phyloP scores from a whole-genome alignment of 179 eudicot species.

The Monotropa hypopitys region DNA sequence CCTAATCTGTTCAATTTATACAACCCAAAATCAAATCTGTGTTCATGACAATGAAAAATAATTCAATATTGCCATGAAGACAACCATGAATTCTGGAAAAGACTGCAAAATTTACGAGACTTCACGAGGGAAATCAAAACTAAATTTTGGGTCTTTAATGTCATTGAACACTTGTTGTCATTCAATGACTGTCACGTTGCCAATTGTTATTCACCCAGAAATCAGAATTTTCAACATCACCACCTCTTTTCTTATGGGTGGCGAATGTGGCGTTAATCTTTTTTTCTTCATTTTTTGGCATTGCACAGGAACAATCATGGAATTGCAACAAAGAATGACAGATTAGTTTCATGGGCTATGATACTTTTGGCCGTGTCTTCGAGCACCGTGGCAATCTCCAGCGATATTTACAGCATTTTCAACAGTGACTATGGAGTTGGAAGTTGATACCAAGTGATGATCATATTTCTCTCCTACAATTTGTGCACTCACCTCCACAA shows the following conservation, averaged over 20 bases:
- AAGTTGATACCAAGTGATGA: not conserved
- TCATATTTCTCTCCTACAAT: not conserved
- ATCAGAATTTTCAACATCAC: no score
- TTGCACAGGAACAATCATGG: slow-evolving; percentile 46
- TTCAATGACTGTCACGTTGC: no score
- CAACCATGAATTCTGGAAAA: no score
- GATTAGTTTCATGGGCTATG: slow-evolving; percentile 59
- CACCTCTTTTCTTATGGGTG: not conserved
- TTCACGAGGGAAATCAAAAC: no score
- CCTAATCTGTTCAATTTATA: no score
- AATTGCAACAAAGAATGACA: slow-evolving; percentile 53
- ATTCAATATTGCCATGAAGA: no score
- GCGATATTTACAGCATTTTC: slow-evolving; percentile 55
- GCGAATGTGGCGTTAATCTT: not conserved
- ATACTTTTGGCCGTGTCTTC: slow-evolving; percentile 62
- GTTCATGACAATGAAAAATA: no score
- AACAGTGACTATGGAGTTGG: slow-evolving; percentile 4
- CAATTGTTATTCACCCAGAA: no score
- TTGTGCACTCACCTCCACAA: not conserved
- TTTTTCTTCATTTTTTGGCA: not conserved
- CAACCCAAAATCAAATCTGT: no score
- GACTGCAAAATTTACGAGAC: no score
- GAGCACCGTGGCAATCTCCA: slow-evolving; percentile 58
- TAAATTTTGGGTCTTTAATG: no score
- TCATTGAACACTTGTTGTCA: no score